Evolutionary conservation across 2,329 filamentous ascomycete genomes (phyloP).

Genomic region (Paecilomyces sp.): DNA sequence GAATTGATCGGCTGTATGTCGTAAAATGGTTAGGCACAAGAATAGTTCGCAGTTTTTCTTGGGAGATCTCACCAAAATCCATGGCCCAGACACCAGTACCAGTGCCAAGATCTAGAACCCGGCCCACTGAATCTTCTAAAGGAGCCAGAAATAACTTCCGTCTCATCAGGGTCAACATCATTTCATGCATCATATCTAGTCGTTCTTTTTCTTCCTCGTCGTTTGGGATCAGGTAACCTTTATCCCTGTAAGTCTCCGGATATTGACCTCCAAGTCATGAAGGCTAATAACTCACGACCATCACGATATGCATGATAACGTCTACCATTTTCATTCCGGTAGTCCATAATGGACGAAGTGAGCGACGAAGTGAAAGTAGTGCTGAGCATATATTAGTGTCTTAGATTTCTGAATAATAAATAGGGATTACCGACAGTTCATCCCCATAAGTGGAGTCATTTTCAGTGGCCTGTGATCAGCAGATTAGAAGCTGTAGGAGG

Average conservation of each 20-base stretch:
- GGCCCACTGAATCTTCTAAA: neutral
- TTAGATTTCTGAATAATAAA: neutral
- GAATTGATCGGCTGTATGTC: neutral
- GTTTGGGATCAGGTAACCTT: conserved; percentile 6
- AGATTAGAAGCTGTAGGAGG: neutral
- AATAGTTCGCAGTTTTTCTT: too few species aligned
- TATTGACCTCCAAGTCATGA: too few species aligned
- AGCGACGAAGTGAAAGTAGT: neutral
- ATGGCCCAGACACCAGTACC: conserved; percentile 4
- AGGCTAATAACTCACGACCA: neutral
- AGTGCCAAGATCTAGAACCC: conserved; percentile 3
- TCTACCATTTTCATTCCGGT: conserved; percentile 25
- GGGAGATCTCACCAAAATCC: neutral
- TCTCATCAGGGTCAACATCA: neutral
- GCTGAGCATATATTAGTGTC: neutral
- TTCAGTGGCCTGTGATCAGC: neutral
- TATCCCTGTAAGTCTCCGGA: neutral
- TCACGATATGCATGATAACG: conserved; percentile 24
- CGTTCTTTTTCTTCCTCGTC: conserved; percentile 1
- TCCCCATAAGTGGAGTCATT: conserved; percentile 1
- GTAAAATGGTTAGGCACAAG: neutral
- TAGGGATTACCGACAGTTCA: neutral
- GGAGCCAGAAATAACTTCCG: conserved; percentile 1
- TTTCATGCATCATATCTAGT: conserved; percentile 3
- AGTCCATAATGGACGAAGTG: conserved; percentile 4